These are phyloP conservation scores for Metarhizium guizhouense DNA, from an alignment of 2,329 filamentous ascomycete genomes.

Conservation along the genomic window DNA sequence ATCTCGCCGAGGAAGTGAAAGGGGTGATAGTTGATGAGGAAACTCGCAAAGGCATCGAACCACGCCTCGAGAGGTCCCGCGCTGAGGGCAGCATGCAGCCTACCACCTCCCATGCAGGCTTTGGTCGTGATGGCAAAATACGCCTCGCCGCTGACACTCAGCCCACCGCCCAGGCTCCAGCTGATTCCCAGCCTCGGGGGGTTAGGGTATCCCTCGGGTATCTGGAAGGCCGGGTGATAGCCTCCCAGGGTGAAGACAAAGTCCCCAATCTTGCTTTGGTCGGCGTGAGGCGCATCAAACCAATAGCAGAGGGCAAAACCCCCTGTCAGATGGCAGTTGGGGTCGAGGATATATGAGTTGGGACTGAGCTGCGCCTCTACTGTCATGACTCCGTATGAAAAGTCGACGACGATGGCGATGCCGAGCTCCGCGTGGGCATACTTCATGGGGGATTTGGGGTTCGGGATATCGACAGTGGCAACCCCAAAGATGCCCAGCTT, in stretches of 20 bases:
- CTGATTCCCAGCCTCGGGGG: conserved; percentile 28
- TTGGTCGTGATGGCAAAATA: conserved; percentile 39
- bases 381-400: conserved; percentile 24
- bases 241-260: conserved; percentile 38
- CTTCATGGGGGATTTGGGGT: conserved; percentile 7
- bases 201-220: conserved; percentile 26
- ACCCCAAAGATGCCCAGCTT: conserved; percentile 26
- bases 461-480: conserved; percentile 20
- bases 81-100: conserved; percentile 18
- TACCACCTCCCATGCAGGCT: conserved; percentile 31
- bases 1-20: conserved; percentile 22
- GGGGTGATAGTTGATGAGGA: conserved; percentile 31
- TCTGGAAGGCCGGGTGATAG: conserved; percentile 28
- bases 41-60: conserved; percentile 30
- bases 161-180: conserved; percentile 20
- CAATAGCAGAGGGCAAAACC: conserved; percentile 32
- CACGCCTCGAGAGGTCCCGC: conserved; percentile 26
- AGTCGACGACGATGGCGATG: conserved; percentile 23
- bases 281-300: conserved; percentile 19
- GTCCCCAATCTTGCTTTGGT: conserved; percentile 21
- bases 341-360: conserved; percentile 27
- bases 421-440: conserved; percentile 29
- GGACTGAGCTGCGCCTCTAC: conserved; percentile 31
- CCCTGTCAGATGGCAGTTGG: conserved; percentile 31
- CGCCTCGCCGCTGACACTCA: conserved; percentile 29